Evolutionary conservation across 2,329 filamentous ascomycete species (phyloP), one percentile per base, ranked within the genome.

Genomic region (Aphanocladium album): DNA sequence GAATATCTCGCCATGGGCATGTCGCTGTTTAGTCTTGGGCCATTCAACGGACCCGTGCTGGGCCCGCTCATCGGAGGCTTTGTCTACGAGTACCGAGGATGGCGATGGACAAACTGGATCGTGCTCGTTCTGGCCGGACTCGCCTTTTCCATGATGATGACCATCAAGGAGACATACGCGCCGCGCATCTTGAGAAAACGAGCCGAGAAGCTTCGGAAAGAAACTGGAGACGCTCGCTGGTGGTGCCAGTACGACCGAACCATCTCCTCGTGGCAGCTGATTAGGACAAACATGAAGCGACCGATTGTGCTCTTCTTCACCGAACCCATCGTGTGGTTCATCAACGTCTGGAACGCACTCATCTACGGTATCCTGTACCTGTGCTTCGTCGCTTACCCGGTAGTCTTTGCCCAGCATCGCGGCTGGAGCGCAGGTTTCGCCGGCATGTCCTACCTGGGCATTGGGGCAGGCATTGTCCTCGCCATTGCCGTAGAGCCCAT

Each of bases 31-130:
- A 84, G 80, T 64, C 85, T 95, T 57, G 90, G 89, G 0, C 90
- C 91, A 0, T 82, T 93, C 72, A 93, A 93, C 67, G 90, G 88
- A 30, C 87, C 76, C 14, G 62, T 64, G 9, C 63, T 65, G 2
- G 66, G 65, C 1, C 66, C 66, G 23, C 57, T 67, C 1, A 87
- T 96, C 37, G 92, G 92, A 23, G 92, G 92, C 0, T 96, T 96
- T 66, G 56, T 59, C 1, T 62, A 50, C 65, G 80, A 92, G 72
- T 86, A 89, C 64, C 77, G 95, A 2, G 91, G 91, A 12, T 97
- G 93, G 93, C 78, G 92, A 33, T 96, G 91, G 91, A 88, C 88
- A 41, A 89, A 90, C 69, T 96, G 90, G 89, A 80, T 95, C 21
- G 83, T 88, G 9, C 75, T 93, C 68, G 93, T 96, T 56, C 79